A percentile compares a stretch with the other conserved stretches of the same genome.
phyloP scores from a whole-genome alignment of 2,329 filamentous ascomycete species.

The Claviceps maximensis region DNA sequence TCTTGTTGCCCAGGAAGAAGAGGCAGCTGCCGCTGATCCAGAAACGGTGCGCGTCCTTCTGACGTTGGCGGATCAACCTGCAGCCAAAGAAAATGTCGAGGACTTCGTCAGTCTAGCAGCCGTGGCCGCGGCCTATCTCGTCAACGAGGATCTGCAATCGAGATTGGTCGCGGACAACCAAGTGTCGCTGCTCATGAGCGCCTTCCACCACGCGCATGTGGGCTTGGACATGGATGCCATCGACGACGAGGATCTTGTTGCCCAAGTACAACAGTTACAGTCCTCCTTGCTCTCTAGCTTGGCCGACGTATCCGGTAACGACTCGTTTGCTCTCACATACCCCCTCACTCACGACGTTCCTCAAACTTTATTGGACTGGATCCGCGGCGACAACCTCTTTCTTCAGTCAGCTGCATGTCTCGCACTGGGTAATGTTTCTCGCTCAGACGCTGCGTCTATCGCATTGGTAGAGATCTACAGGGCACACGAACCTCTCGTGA shows the following conservation, averaged over 20 bases:
- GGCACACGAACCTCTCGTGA: slow-evolving; percentile 30
- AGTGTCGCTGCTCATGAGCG: slow-evolving; percentile 31
- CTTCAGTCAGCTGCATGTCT: slow-evolving; percentile 47
- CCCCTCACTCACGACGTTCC: slow-evolving; percentile 29
- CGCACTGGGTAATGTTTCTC: slow-evolving; percentile 46
- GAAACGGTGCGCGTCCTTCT: slow-evolving; percentile 37
- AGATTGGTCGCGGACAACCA: slow-evolving; percentile 27
- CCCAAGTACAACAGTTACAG: slow-evolving; percentile 34
- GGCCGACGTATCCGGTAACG: slow-evolving; percentile 38
- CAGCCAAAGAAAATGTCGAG: slow-evolving; percentile 33
- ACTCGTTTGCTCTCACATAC: slow-evolving; percentile 29
- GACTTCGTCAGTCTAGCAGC: slow-evolving; percentile 39
- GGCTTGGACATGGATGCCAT: slow-evolving; percentile 25
- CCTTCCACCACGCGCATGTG: slow-evolving; percentile 35
- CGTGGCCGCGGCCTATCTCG: slow-evolving; percentile 42
- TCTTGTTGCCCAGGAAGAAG: slow-evolving; percentile 38
- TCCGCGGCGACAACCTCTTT: slow-evolving; percentile 24
- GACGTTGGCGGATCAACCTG: slow-evolving; percentile 28
- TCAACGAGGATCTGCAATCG: slow-evolving; percentile 37
- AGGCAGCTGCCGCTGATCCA: slow-evolving; percentile 29
- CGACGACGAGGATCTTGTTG: slow-evolving; percentile 31
- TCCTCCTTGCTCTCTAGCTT: slow-evolving; percentile 36
- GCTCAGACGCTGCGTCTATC: slow-evolving; percentile 40
- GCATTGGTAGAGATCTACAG: slow-evolving; percentile 32
- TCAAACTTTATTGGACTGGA: slow-evolving; percentile 33